phyloP scores from a whole-genome alignment of 805 yeast species.

The Sugiyamaella valdiviana region DNA sequence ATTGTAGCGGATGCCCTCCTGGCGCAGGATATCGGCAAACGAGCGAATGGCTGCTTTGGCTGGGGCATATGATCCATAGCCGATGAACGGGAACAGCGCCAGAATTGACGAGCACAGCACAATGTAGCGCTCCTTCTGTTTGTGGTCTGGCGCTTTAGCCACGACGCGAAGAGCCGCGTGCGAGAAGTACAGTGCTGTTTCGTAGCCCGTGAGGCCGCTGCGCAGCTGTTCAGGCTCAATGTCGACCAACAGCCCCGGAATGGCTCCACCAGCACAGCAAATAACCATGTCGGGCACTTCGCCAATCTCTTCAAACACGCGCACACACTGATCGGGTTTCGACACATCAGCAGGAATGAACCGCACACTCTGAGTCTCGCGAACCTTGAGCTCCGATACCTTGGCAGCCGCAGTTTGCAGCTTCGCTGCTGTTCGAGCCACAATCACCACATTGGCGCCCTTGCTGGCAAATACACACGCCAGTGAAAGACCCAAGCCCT shows the following conservation, averaged over 20 bases:
- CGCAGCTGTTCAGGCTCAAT: slow-evolving; percentile 52
- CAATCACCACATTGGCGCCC: slow-evolving; percentile 63
- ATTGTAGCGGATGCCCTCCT: slow-evolving; percentile 65
- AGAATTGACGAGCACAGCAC: slow-evolving; percentile 69
- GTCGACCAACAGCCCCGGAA: slow-evolving; percentile 73
- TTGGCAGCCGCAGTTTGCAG: slow-evolving; percentile 44
- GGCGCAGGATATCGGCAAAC: slow-evolving; percentile 69
- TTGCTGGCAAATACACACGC: slow-evolving; percentile 49
- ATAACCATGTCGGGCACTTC: slow-evolving; percentile 62
- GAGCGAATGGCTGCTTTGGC: slow-evolving; percentile 75
- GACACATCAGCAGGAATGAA: slow-evolving; percentile 64
- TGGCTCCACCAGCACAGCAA: slow-evolving; percentile 84
- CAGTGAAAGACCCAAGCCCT: slow-evolving; percentile 81
- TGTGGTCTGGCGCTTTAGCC: slow-evolving; percentile 8
- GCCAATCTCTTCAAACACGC: slow-evolving; percentile 37
- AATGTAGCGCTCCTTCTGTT: slow-evolving; percentile 40
- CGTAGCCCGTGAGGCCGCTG: slow-evolving; percentile 61
- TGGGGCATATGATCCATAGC: slow-evolving; percentile 89
- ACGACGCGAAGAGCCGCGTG: slow-evolving; percentile 47
- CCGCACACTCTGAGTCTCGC: slow-evolving; percentile 31
- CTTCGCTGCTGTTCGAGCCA: slow-evolving; percentile 68
- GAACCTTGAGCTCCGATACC: slow-evolving; percentile 33
- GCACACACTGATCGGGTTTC: slow-evolving; percentile 43
- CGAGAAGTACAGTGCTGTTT: slow-evolving; percentile 61
- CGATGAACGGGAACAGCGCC: slow-evolving; percentile 82